phyloP scores from a whole-genome alignment of 208 protist genomes.

The Acanthamoeba rhysodes region DNA sequence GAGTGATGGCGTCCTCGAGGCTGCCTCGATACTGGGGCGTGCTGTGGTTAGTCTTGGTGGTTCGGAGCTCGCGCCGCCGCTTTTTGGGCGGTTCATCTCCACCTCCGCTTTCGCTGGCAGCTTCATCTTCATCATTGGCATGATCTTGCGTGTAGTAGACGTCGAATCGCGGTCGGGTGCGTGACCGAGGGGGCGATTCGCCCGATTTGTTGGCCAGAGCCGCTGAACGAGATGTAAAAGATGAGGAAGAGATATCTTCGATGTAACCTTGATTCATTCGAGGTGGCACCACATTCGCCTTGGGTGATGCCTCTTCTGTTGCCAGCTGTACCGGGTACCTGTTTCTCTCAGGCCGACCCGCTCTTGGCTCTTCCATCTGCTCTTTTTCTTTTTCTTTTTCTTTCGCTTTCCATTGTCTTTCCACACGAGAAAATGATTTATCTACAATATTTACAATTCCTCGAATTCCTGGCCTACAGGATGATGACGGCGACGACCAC shows the following conservation, averaged over 20 bases:
- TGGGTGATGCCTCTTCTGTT: too few relatives aligned
- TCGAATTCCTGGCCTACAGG: neutral
- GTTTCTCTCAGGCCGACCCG: too few relatives aligned
- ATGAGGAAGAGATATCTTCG: too few relatives aligned
- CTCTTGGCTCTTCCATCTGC: too few relatives aligned
- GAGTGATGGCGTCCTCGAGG: neutral
- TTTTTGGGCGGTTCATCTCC: neutral
- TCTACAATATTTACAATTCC: neutral
- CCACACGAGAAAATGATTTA: neutral
- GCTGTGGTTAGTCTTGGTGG: neutral
- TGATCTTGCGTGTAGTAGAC: neutral
- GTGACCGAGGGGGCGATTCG: neutral
- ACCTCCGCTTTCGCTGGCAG: neutral
- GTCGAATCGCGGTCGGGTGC: neutral
- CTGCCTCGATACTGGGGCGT: neutral
- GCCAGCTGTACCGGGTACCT: too few relatives aligned
- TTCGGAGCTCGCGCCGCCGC: neutral
- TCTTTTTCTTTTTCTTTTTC: neutral
- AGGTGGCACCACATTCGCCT: too few relatives aligned
- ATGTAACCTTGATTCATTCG: too few relatives aligned
- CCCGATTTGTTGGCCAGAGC: too few relatives aligned
- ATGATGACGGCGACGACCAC: conserved; percentile 58
- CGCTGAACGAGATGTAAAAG: too few relatives aligned
- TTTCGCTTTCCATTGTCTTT: neutral
- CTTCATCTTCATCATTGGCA: neutral